These are phyloP conservation scores for Talaromyces ruber DNA, from an alignment of 495 filamentous ascomycete species.

Conservation along the genomic window DNA sequence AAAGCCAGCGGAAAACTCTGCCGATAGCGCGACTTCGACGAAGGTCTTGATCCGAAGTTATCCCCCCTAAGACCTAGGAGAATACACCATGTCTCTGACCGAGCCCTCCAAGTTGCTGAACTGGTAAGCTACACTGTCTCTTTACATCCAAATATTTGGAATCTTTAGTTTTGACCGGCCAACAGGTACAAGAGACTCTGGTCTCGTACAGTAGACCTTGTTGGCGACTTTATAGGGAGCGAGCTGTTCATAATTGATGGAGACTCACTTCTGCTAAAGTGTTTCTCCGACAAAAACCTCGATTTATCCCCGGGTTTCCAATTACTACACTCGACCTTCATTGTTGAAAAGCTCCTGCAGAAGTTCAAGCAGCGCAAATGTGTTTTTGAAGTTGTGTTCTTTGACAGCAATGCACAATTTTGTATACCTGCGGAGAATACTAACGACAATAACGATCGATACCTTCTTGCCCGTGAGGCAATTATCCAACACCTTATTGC, in stretches of 20 bases:
- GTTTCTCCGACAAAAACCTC: constrained; percentile 47
- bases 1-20: no score
- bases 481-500: constrained; percentile 53
- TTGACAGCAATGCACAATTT: constrained; percentile 28
- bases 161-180: neutral
- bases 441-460: constrained; percentile 16
- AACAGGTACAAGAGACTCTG: neutral
- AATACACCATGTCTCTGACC: neutral
- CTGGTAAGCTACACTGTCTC: neutral
- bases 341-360: constrained; percentile 55
- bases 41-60: neutral
- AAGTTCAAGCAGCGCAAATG: constrained; percentile 53
- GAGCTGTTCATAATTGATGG: constrained; percentile 68
- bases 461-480: constrained; percentile 48
- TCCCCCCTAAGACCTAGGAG: neutral
- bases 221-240: constrained; percentile 64
- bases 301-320: constrained; percentile 63
- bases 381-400: constrained; percentile 62
- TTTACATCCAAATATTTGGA: neutral
- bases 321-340: constrained; percentile 59
- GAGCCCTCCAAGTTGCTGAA: neutral
- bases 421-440: constrained; percentile 9
- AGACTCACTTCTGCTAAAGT: constrained; percentile 58
- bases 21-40: neutral
- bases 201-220: constrained; percentile 19